Base-by-base conservation (phyloP, 441 rosid species). In the Arabidopsis lyrata region DNA sequence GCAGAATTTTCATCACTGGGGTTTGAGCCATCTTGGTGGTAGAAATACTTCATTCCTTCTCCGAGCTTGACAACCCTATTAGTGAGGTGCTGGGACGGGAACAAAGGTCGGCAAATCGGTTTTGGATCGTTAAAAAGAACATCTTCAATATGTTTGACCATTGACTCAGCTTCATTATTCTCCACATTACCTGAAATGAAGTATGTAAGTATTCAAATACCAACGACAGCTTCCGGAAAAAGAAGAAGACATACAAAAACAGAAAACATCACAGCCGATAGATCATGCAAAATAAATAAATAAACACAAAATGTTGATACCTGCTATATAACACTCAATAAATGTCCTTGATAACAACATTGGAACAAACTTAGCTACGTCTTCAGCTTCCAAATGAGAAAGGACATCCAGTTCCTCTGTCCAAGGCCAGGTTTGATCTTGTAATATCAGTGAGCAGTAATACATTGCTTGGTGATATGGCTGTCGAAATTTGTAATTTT, bases 381-480 rank as follows among this genome's bases (percentile, higher is more conserved):
- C 87, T 74, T 84, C 89, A 56, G 83, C 83, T 66, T 81, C 74
- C 71, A 92, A 77, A 74, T 24, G 76, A 65, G 86, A 83, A 81
- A 92, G 88, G 62, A 87, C 84, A 80, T 92, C 90, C 73, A 89
- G 85, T 70, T 79, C 68, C 70, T 95, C 99, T 81, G 60, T 86
- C 97, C 89, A 89, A 16, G 92, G 88, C 92, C 92, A 88, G 54
- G 82, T 68, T 27, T 76, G 80, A 70, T 89, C 90, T 56, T 82
- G 82, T 59, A 95, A 85, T 53, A 95, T 78, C 59, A 92, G 72
- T 58, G 86, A 86, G 82, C 90, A 84, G 75, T 90, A 88, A 84
- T 78, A 73, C 88, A 81, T 84, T 59, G 96, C 99, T 83, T 89
- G 97, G 61, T 85, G 85, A 84, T 83, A 88, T n/a, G 98, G 98